A percentile compares a stretch with the other conserved stretches of the same genome.
phyloP scores from a whole-genome alignment of 2,329 filamentous ascomycete species.

The Myriosclerotinia duriaeana region DNA sequence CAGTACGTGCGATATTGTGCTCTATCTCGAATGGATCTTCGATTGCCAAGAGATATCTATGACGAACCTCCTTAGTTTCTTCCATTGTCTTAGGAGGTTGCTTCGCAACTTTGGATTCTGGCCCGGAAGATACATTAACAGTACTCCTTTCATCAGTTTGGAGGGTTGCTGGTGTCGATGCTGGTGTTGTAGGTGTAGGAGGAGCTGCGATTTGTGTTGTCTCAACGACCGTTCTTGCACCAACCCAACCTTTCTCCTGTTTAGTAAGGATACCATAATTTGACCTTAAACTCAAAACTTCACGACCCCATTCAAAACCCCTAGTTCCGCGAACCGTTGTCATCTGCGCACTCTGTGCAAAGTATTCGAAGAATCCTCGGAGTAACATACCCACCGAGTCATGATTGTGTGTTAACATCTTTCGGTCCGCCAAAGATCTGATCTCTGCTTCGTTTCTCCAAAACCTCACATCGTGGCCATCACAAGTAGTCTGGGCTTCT shows the following conservation, averaged over 20 bases:
- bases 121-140: slow-evolving; percentile 1
- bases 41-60: slow-evolving; percentile 83
- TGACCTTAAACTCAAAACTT: slow-evolving; percentile 76
- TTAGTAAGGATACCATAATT: slow-evolving; percentile 70
- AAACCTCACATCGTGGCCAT: slow-evolving; percentile 72
- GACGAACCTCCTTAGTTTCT: slow-evolving; percentile 64
- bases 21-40: slow-evolving; percentile 88
- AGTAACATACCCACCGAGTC: slow-evolving; percentile 71
- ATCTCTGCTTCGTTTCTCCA: slow-evolving; percentile 76
- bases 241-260: slow-evolving; percentile 79
- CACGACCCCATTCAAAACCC: slow-evolving; percentile 76
- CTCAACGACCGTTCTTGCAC: slow-evolving; percentile 69
- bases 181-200: slow-evolving; percentile 30
- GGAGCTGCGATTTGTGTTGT: slow-evolving; percentile 44
- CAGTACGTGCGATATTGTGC: slow-evolving; percentile 85
- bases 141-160: background rate
- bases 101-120: slow-evolving; percentile 26
- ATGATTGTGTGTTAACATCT: slow-evolving; percentile 64
- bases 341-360: slow-evolving; percentile 61
- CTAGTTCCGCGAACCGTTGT: slow-evolving; percentile 49
- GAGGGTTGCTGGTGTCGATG: slow-evolving; percentile 6
- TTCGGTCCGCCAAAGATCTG: slow-evolving; percentile 54
- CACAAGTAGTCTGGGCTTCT: slow-evolving; percentile 47
- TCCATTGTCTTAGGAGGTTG: slow-evolving; percentile 31
- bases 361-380: slow-evolving; percentile 86